Evolutionary conservation across 306 rosid species (phyloP).

Genomic region (Rosa lucieae): DNA sequence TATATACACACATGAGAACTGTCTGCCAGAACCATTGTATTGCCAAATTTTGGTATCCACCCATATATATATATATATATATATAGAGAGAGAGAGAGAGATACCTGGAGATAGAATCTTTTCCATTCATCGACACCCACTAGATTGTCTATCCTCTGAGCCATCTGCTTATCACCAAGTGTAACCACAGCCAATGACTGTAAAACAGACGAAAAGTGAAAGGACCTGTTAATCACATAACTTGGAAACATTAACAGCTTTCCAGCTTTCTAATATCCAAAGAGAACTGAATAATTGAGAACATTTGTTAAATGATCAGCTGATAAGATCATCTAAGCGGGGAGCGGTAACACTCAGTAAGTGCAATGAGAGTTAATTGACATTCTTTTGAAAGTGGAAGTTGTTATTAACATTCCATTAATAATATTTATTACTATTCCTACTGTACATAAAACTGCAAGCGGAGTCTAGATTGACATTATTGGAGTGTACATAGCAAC

Average conservation of each 20-base stretch:
- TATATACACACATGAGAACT: not conserved
- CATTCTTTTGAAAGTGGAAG: not conserved
- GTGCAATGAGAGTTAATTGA: not conserved
- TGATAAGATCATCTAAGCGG: not conserved
- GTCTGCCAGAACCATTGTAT: not conserved
- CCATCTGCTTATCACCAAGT: slow-evolving; percentile 94
- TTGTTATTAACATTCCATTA: not conserved
- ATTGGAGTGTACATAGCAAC: not conserved
- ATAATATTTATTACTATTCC: not conserved
- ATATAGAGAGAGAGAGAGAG: slow-evolving; percentile 22
- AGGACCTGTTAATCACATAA: slow-evolving; percentile 9
- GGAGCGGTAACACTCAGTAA: not conserved
- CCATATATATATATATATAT: not conserved
- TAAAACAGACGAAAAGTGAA: slow-evolving; percentile 29
- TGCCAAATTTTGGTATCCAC: slow-evolving; percentile 14
- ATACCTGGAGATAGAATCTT: slow-evolving; percentile 96
- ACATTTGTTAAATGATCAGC: not conserved
- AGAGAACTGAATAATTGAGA: not conserved
- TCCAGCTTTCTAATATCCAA: not conserved
- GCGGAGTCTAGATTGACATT: not conserved
- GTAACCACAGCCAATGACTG: slow-evolving; percentile 93
- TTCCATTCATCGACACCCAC: slow-evolving; percentile 76
- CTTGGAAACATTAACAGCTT: slow-evolving; percentile 18
- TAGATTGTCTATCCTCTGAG: slow-evolving; percentile 88
- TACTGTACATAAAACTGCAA: not conserved